phyloP scores from a whole-genome alignment of 2,329 filamentous ascomycete species.

The Kalmusia sp. region DNA sequence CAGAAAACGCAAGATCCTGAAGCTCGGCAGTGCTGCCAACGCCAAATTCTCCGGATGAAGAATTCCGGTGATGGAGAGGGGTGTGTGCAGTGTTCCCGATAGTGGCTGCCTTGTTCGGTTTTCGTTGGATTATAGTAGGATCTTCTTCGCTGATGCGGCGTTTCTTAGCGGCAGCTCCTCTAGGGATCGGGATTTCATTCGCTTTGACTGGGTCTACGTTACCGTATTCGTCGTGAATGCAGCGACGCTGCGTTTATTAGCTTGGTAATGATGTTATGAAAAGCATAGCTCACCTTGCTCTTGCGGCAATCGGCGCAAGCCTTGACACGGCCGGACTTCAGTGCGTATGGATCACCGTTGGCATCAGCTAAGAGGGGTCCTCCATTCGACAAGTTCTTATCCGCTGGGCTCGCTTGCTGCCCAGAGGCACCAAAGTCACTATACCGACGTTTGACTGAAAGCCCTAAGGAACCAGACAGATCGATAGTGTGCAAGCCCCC shows the following conservation, averaged over 20 bases:
- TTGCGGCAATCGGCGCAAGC: constrained; percentile 72
- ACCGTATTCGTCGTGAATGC: constrained; percentile 70
- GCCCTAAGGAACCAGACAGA: constrained; percentile 38
- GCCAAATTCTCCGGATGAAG: constrained; percentile 27
- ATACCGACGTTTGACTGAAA: constrained; percentile 41
- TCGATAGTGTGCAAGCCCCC: constrained; percentile 39
- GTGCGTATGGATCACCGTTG: constrained; percentile 49
- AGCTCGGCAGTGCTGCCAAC: constrained; percentile 26
- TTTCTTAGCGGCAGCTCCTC: constrained; percentile 63
- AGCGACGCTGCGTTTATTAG: constrained; percentile 62
- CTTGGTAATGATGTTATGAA: background rate
- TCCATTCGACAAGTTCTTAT: constrained; percentile 11
- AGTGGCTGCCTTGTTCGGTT: constrained; percentile 38
- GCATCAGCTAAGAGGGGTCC: constrained; percentile 19
- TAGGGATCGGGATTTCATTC: constrained; percentile 66
- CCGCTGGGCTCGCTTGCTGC: constrained; percentile 13
- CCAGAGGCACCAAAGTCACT: constrained; percentile 34
- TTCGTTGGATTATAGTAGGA: constrained; percentile 25
- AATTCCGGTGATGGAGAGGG: constrained; percentile 32
- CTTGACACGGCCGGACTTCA: constrained; percentile 66
- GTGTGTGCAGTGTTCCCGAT: constrained; percentile 28
- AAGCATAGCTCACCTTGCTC: constrained; percentile 63
- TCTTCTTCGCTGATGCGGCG: constrained; percentile 52
- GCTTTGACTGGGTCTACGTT: constrained; percentile 70
- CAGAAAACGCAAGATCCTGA: constrained; percentile 37